Base-by-base conservation (phyloP, 23 red algal species). In the Gracilaria domingensis region DNA sequence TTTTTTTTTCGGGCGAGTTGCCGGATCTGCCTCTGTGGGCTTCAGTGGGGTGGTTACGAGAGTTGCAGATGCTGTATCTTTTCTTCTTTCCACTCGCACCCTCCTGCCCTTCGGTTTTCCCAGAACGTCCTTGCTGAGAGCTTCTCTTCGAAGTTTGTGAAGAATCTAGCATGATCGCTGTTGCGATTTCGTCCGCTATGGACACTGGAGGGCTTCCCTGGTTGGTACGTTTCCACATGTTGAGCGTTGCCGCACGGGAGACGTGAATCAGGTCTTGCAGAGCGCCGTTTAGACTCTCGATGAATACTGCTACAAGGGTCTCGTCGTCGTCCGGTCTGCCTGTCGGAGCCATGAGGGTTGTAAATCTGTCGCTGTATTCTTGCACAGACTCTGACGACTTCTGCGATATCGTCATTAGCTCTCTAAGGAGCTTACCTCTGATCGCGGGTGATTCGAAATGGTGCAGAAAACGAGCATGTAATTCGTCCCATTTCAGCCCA, bases 341-440 rank as follows among this genome's bases (percentile, higher is more conserved):
- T 3, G 76, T 80, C 0, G 47, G 23, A 16, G 47, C 12, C 14
- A 57, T 80, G 21, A 80, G 73, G 48, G 47, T 54, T 25, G 12
- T 80, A 29, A 80, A 80, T 42, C 76, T 1, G n/a, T 56, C 76
- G 29, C 76, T 80, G 38, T 80, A 80, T n/a, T 80, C 40, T 57
- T 54, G 47, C 0, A 57, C 76, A 13, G 76, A 24, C 24, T 80
- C 47, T 12, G 11, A 80, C 0, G 44, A n/a, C 8, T 54, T 23
- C n/a, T 80, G 38, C 12, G 0, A 3, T 9, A 80, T 80, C 9
- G 76, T 80, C 76, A 80, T 80, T 4, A 80, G 47, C 8, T 57
- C 76, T 9, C 42, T 45, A 2, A 44, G 7, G 0, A 80, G 76
- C 76, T 80, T 80, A n/a, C 57, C 48, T 25, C 38, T 57, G 28